Evolutionary conservation across 148 eudicot genomes (phyloP).

Genomic region (Polygonum maritimum): DNA sequence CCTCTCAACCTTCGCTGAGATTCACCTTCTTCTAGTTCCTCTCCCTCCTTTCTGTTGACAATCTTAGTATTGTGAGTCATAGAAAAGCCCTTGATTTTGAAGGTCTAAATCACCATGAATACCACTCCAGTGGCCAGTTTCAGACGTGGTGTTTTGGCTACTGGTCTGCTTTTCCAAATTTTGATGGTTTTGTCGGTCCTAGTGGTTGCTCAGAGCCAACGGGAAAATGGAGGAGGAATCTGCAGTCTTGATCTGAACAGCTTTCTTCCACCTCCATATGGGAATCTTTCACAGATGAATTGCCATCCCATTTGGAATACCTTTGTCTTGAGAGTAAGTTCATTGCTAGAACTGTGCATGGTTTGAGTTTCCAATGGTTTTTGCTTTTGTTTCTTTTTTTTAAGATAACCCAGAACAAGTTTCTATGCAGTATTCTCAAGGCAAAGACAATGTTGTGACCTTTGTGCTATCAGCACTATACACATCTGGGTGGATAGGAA

Average conservation of each 20-base stretch:
- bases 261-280: conserved; percentile 82
- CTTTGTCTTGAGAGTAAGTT: conserved; percentile 53
- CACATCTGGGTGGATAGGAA: conserved; percentile 93
- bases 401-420: neutral
- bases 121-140: neutral
- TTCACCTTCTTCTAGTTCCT: neutral
- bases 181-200: neutral
- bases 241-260: conserved; percentile 55
- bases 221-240: conserved; percentile 17
- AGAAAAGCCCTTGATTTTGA: neutral
- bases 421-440: conserved; percentile 60
- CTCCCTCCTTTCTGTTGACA: neutral
- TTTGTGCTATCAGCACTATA: conserved; percentile 68
- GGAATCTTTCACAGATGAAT: conserved; percentile 42
- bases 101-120: neutral
- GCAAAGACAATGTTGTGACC: conserved; percentile 54
- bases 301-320: conserved; percentile 79
- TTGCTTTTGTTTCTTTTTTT: neutral
- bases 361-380: neutral
- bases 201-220: neutral
- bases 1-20: conserved; percentile 18
- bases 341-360: neutral
- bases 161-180: neutral
- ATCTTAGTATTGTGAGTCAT: neutral
- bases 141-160: neutral